Evolutionary conservation across 345 rosid species (phyloP).

Genomic region (Salix udensis): DNA sequence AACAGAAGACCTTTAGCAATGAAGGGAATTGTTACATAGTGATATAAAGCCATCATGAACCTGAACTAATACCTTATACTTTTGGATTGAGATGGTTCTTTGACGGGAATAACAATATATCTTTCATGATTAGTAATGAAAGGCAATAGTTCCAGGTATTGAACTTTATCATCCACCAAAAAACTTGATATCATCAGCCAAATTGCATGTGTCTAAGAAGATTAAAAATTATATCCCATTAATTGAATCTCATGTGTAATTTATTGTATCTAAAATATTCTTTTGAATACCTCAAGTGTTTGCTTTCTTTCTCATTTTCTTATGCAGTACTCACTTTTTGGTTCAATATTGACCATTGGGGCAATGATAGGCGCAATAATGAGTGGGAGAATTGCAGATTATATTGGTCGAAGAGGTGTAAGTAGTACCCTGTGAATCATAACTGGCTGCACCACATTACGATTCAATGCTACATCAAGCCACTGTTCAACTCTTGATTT

Average conservation of each 20-base stretch:
- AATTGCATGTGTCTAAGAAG: background rate
- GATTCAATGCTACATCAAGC: background rate
- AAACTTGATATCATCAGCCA: too few relatives aligned
- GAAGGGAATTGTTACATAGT: too few relatives aligned
- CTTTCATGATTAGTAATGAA: too few relatives aligned
- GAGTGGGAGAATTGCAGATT: slow-evolving; percentile 68
- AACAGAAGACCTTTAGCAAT: too few relatives aligned
- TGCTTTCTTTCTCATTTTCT: background rate
- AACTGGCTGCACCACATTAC: background rate
- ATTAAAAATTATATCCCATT: background rate
- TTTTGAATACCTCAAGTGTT: background rate
- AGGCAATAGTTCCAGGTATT: too few relatives aligned
- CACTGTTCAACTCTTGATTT: background rate
- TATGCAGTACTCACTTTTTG: slow-evolving; percentile 70
- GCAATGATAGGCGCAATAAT: slow-evolving; percentile 77
- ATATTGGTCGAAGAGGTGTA: slow-evolving; percentile 64
- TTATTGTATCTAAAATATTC: background rate
- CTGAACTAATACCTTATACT: too few relatives aligned
- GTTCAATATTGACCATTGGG: slow-evolving; percentile 70
- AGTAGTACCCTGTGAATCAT: slow-evolving; percentile 15
- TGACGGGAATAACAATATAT: too few relatives aligned
- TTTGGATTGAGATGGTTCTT: too few relatives aligned
- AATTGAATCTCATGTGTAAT: background rate
- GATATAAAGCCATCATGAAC: too few relatives aligned
- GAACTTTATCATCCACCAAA: too few relatives aligned